Percentiles rank a stretch among this genome's conserved stretches.
phyloP scores from a whole-genome alignment of 805 yeast genomes.

The Maudiozyma pseudohumilis region DNA sequence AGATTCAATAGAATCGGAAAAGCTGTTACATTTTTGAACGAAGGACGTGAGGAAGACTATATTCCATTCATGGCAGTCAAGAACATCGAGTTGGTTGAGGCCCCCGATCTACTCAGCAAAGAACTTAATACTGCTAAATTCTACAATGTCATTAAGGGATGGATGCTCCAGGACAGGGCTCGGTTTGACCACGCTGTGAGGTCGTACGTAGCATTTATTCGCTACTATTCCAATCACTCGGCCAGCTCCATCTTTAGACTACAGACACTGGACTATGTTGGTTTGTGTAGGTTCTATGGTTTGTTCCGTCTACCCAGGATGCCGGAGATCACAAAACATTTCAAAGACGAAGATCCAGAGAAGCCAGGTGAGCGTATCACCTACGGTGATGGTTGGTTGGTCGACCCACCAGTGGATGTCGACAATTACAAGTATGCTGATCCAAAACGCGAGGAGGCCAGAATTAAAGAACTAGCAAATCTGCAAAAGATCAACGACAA shows the following conservation, averaged over 20 bases:
- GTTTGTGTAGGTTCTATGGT: conserved; percentile 69
- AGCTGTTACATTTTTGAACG: conserved; percentile 63
- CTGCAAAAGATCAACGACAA: conserved; percentile 28
- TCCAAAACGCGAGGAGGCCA: conserved; percentile 47
- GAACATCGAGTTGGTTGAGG: conserved; percentile 41
- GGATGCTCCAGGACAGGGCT: conserved; percentile 64
- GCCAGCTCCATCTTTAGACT: conserved; percentile 83
- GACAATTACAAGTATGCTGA: conserved; percentile 59
- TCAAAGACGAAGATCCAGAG: conserved; percentile 41
- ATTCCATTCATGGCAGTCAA: conserved; percentile 72
- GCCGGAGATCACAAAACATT: conserved; percentile 70
- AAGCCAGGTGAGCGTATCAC: conserved; percentile 20
- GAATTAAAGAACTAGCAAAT: conserved; percentile 50
- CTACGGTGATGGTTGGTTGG: conserved; percentile 60
- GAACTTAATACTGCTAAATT: conserved; percentile 12
- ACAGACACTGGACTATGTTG: conserved; percentile 57
- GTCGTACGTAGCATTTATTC: conserved; percentile 73
- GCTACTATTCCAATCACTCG: conserved; percentile 78
- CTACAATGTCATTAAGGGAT: conserved; percentile 31
- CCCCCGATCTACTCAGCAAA: not conserved
- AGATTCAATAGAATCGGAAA: conserved; percentile 79
- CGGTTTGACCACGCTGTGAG: conserved; percentile 73
- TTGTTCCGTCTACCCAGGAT: conserved; percentile 77
- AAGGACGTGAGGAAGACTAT: conserved; percentile 73
- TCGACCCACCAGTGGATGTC: conserved; percentile 50